Base-by-base conservation (phyloP, 768 basidiomycete species). In the Leccinum subtestaceum region DNA sequence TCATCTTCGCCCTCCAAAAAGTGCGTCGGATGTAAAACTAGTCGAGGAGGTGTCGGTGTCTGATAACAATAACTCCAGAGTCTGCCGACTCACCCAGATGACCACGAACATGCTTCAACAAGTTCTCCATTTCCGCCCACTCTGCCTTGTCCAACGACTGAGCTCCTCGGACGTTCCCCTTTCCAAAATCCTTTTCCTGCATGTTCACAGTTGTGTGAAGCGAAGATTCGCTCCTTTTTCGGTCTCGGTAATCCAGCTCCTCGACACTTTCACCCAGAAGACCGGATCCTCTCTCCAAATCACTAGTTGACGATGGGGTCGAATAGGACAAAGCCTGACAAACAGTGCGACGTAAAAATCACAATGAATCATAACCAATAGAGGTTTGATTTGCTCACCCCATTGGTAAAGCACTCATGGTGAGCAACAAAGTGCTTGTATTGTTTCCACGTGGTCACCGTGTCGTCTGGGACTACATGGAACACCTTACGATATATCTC, bases 401-500 rank as follows among this genome's bases (percentile, higher is more conserved):
- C 81, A 73, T 84, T 89, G 65, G 80, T 83, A 61, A 91, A 67
- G 2, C 89, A 83, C 61, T 93, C 92, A 49, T 93, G 88, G 67
- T 89, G 81, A 5, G 79, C 72, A 49, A 88, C 76, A 66, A 91
- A 98, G 61, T 95, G 91, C 69, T 88, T 95, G 75, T 88, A 98
- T 68, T 93, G 90, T 67, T 95, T 95, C 96, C 96, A 99, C 0
- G 95, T 96, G 2, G 88, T 88, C 60, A 98, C 84, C 23, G 86
- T 78, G 70, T 99, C 95, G 71, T 98, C 96, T 5, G 97, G 96
- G 55, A 95, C 78, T 36, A 90, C 88, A 66, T 93, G 88, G 78
- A 99, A 99, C 4, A 98, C 94, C 70, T 91, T 95, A 56, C 95
- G 88, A 75, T 84, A 98, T 63, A 98, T 93, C 70, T 96, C 92